Conservation (phyloP, 768 basidiomycete species). For the Phylloporus arenicola region DNA sequence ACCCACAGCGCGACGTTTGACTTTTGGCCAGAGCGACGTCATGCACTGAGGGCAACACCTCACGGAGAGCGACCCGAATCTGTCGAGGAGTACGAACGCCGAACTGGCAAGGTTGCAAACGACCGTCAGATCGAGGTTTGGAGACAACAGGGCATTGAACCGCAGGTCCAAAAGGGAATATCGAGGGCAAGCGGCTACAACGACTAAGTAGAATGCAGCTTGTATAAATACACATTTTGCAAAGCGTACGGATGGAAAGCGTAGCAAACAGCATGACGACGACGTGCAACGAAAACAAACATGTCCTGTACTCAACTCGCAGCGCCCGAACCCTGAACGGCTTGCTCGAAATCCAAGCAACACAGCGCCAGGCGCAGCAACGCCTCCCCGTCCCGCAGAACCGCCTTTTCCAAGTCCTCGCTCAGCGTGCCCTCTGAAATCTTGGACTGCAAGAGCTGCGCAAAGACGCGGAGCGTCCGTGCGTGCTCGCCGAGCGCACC, state of each 20-base stretch:
- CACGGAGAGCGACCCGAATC: slow-evolving; percentile 76
- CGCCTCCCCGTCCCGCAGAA: slow-evolving; percentile 19
- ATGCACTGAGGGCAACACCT: slow-evolving; percentile 77
- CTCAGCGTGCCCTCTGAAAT: slow-evolving; percentile 5
- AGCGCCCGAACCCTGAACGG: slow-evolving; percentile 7
- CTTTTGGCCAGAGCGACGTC: slow-evolving; percentile 72
- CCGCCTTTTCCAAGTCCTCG: slow-evolving; percentile 16
- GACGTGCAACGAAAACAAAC: slow-evolving; percentile 3
- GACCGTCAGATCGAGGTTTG: slow-evolving; percentile 71
- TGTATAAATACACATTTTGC: slow-evolving; percentile 3
- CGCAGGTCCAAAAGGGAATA: slow-evolving; percentile 26
- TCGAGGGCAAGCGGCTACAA: slow-evolving; percentile 53
- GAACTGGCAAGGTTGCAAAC: slow-evolving; percentile 62
- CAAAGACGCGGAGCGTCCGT: slow-evolving; percentile 14
- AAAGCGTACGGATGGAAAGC: background rate
- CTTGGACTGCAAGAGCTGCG: slow-evolving; percentile 10
- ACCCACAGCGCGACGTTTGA: slow-evolving; percentile 80
- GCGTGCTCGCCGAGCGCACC: slow-evolving; percentile 4
- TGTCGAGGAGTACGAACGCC: slow-evolving; percentile 61
- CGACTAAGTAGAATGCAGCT: slow-evolving; percentile 36
- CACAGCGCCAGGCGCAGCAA: slow-evolving; percentile 16
- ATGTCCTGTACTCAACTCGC: background rate
- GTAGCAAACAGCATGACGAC: background rate
- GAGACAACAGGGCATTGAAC: slow-evolving; percentile 56
- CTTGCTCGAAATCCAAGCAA: slow-evolving; percentile 20